A percentile compares a stretch with the other conserved stretches of the same genome.
Evolutionary conservation across 2,329 filamentous ascomycete genomes (phyloP).

Genomic region (Alternaria triticina): DNA sequence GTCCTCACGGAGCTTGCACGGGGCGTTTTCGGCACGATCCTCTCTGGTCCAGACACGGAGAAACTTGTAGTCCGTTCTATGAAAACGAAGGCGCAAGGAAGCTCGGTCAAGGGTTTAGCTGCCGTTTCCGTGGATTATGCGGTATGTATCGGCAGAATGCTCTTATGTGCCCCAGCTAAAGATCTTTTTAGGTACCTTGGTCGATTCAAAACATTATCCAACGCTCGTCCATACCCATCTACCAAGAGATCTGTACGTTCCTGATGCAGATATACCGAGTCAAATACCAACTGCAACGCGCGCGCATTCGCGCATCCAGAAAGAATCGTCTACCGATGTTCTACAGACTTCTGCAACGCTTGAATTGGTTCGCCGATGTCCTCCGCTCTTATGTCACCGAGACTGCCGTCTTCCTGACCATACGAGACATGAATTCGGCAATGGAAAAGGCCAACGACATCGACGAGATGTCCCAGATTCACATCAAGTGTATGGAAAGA

Average conservation of each 20-base stretch:
- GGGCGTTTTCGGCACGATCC: conserved; percentile 66
- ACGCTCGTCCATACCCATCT: conserved; percentile 66
- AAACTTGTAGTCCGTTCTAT: conserved; percentile 66
- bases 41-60: conserved; percentile 62
- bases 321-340: conserved; percentile 6
- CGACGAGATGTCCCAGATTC: conserved; percentile 78
- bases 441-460: conserved; percentile 72
- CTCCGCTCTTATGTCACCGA: conserved; percentile 78
- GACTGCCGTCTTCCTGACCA: conserved; percentile 70
- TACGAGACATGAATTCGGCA: conserved; percentile 60
- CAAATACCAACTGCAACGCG: conserved; percentile 68
- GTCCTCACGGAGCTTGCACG: conserved; percentile 79
- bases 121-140: conserved; percentile 71
- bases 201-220: conserved; percentile 74
- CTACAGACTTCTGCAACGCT: conserved; percentile 68
- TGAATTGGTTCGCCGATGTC: conserved; percentile 79
- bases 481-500: conserved; percentile 67
- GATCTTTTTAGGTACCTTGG: conserved; percentile 55
- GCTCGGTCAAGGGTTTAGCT: conserved; percentile 68
- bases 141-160: conserved; percentile 56
- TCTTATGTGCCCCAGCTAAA: not conserved
- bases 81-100: conserved; percentile 56
- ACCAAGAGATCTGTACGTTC: conserved; percentile 76
- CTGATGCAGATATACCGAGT: conserved; percentile 79
- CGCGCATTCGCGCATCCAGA: conserved; percentile 27